phyloP scores from a whole-genome alignment of 2,329 filamentous ascomycete genomes.

The Stagonosporopsis cucurbitacearum region DNA sequence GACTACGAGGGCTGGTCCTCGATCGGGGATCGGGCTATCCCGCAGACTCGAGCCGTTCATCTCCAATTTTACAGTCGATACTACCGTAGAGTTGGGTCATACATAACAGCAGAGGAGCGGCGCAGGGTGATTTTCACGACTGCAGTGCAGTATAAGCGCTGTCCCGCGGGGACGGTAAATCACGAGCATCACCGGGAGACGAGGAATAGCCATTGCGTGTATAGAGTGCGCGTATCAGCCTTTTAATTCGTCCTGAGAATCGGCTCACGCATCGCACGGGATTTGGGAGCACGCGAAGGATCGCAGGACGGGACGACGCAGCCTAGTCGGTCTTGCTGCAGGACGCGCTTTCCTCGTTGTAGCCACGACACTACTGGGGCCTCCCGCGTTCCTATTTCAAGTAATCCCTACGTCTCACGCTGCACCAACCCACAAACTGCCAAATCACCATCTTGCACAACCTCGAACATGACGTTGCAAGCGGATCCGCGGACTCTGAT shows the following conservation, averaged over 20 bases:
- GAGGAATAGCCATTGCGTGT: not conserved
- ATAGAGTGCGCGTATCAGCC: not conserved
- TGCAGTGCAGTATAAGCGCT: not conserved
- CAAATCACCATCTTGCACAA: not conserved
- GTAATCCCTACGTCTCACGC: not conserved
- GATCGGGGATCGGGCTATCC: constrained; percentile 3
- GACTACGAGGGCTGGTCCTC: constrained; percentile 5
- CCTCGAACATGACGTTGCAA: constrained; percentile 4
- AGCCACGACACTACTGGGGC: constrained; percentile 1
- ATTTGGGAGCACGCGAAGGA: not conserved
- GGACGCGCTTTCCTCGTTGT: not conserved
- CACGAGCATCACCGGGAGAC: not conserved
- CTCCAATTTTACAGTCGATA: not conserved
- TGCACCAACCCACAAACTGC: not conserved
- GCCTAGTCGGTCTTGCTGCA: not conserved
- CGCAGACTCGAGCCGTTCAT: not conserved
- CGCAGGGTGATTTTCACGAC: not conserved
- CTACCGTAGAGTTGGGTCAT: not conserved
- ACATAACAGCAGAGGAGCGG: not conserved
- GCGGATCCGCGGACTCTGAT: not conserved
- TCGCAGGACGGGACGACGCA: not conserved
- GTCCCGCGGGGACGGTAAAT: not conserved
- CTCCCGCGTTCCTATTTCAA: constrained; percentile 3
- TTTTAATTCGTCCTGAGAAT: not conserved
- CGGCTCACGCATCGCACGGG: not conserved